Evolutionary conservation across 129 eudicot genomes (phyloP).

Genomic region (Apium graveolens): DNA sequence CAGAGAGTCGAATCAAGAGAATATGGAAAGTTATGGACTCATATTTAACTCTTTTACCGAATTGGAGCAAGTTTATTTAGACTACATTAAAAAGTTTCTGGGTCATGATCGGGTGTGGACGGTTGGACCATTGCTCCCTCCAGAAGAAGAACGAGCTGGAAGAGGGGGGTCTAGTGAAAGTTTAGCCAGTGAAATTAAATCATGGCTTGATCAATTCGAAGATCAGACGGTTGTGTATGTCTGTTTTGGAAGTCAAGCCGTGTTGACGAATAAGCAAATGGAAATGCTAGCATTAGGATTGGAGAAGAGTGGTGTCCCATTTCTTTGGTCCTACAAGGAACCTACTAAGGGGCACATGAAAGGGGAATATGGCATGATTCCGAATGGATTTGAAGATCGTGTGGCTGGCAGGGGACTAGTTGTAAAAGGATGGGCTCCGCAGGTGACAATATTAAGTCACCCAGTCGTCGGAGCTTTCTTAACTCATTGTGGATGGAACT

Average conservation of each 20-base stretch:
- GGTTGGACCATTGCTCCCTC: conserved; percentile 54
- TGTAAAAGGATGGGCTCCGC: conserved; percentile 67
- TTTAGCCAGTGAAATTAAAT: conserved; percentile 8
- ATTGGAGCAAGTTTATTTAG: conserved; percentile 41
- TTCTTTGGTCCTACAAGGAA: conserved; percentile 33
- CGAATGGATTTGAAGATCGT: conserved; percentile 50
- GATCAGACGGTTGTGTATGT: conserved; percentile 40
- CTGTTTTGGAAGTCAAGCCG: conserved; percentile 61
- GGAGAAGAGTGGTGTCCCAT: conserved; percentile 42
- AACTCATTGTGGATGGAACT: conserved; percentile 78
- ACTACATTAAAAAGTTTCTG: conserved; percentile 20
- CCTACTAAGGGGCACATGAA: conserved; percentile 36
- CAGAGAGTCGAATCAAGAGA: conserved; percentile 16
- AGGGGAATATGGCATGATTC: conserved; percentile 30
- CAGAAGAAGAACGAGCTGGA: conserved; percentile 1
- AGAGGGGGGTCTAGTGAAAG: conserved; percentile 42
- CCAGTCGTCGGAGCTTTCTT: conserved; percentile 42
- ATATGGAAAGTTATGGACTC: conserved; percentile 41
- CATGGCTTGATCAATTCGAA: conserved; percentile 47
- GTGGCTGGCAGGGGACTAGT: conserved; percentile 52
- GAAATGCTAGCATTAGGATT: conserved; percentile 33
- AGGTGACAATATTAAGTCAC: conserved; percentile 51
- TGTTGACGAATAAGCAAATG: conserved; percentile 49
- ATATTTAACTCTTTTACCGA: conserved; percentile 50
- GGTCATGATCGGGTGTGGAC: conserved; percentile 54